Conservation (phyloP, 1,284 basidiomycete genomes). For the Termitomyces sp. region DNA sequence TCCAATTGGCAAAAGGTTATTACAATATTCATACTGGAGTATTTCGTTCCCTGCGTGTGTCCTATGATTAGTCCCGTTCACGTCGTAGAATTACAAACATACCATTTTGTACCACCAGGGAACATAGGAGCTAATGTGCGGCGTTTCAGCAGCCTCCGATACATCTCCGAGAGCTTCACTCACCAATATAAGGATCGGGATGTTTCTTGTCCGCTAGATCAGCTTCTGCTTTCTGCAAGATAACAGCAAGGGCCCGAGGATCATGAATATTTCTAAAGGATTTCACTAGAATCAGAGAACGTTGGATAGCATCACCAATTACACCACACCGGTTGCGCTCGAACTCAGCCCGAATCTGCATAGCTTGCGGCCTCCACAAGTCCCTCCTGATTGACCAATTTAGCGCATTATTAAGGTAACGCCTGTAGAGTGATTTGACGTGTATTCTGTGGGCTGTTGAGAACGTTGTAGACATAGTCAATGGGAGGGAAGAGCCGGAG, state of each 20-base stretch:
- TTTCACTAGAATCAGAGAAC: background rate
- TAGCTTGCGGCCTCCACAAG: conserved; percentile 79
- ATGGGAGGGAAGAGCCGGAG: conserved; percentile 14
- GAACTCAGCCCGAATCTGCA: conserved; percentile 87
- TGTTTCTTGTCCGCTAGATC: conserved; percentile 65
- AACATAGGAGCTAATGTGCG: conserved; percentile 56
- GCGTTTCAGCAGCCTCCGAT: conserved; percentile 6
- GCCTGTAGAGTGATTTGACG: conserved; percentile 89
- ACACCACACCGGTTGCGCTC: conserved; percentile 78
- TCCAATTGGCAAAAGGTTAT: conserved; percentile 16
- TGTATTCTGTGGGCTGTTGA: conserved; percentile 77
- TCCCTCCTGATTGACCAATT: conserved; percentile 88
- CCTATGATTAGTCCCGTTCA: conserved; percentile 17
- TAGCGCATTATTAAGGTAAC: conserved; percentile 79
- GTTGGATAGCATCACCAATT: background rate
- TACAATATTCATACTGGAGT: conserved; percentile 48
- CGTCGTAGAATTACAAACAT: conserved; percentile 6
- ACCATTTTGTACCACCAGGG: conserved; percentile 90
- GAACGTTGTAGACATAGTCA: conserved; percentile 53
- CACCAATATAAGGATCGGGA: conserved; percentile 91
- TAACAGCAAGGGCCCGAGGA: conserved; percentile 77
- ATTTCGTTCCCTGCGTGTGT: conserved; percentile 61
- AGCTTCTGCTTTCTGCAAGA: conserved; percentile 81
- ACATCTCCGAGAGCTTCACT: conserved; percentile 20
- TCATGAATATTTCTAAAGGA: conserved; percentile 75